A percentile compares a stretch with the other conserved stretches of the same genome.
Conservation (phyloP, 441 rosid species). For the Erodium moschatum region DNA sequence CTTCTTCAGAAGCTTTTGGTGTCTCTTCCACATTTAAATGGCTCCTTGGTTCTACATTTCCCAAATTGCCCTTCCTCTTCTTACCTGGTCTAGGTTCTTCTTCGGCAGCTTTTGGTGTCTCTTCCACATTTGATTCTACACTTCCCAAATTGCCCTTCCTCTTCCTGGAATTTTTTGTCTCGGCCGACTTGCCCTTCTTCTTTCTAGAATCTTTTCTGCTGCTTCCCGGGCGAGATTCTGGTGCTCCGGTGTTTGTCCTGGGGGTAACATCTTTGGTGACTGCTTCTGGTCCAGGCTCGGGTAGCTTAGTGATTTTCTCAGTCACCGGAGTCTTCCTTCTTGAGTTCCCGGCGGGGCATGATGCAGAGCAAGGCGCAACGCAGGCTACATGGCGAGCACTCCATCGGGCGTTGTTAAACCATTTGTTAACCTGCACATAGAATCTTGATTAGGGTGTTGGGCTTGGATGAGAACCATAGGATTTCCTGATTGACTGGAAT, state of each 20-base stretch:
- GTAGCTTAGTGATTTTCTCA: too few species aligned
- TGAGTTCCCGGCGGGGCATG: constrained; percentile 18
- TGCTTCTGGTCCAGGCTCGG: too few species aligned
- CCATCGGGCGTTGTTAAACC: constrained; percentile 88
- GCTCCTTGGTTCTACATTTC: too few species aligned
- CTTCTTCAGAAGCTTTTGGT: too few species aligned
- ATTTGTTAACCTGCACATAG: constrained; percentile 53
- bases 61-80: too few species aligned
- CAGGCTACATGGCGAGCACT: constrained; percentile 39
- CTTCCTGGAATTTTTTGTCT: too few species aligned
- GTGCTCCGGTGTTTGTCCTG: neutral
- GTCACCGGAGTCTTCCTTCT: constrained; percentile 21
- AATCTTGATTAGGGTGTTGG: constrained; percentile 4
- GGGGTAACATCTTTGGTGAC: too few species aligned
- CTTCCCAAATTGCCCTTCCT: too few species aligned
- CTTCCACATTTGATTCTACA: neutral
- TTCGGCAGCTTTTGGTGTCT: neutral
- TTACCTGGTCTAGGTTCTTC: too few species aligned
- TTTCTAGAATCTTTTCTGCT: constrained; percentile 19
- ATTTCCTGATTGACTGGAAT: neutral
- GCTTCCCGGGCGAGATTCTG: constrained; percentile 3
- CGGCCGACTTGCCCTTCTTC: constrained; percentile 18
- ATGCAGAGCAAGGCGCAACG: constrained; percentile 15
- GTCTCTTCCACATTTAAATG: neutral
- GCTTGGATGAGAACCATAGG: neutral